Evolutionary conservation across 192 early-diverging fungal species (phyloP).

Genomic region (Backusella luteola): DNA sequence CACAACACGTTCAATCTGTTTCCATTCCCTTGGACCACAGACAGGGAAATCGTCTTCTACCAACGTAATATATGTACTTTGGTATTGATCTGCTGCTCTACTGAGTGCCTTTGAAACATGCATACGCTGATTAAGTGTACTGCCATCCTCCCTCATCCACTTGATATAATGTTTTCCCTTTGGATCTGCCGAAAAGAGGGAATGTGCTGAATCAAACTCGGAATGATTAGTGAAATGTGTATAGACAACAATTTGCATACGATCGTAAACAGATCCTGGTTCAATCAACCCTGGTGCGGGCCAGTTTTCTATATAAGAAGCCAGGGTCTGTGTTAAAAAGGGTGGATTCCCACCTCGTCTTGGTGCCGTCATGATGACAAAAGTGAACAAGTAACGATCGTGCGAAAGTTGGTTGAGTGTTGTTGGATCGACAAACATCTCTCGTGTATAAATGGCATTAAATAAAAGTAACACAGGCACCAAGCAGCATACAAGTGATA

Average conservation of each 20-base stretch:
- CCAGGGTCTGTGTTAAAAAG: constrained; percentile 41
- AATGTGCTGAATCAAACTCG: constrained; percentile 38
- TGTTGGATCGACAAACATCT: constrained; percentile 13
- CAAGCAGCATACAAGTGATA: constrained; percentile 11
- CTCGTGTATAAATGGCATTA: constrained; percentile 28
- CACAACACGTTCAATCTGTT: constrained; percentile 44
- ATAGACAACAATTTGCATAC: constrained; percentile 48
- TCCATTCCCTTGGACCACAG: constrained; percentile 42
- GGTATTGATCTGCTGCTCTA: constrained; percentile 27
- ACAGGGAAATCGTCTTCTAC: constrained; percentile 55
- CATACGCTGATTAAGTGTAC: constrained; percentile 44
- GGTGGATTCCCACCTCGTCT: constrained; percentile 34
- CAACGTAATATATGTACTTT: constrained; percentile 42
- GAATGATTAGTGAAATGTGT: constrained; percentile 48
- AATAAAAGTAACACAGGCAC: constrained; percentile 32
- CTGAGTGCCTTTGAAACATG: constrained; percentile 44
- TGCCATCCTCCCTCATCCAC: constrained; percentile 43
- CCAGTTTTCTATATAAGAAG: constrained; percentile 46
- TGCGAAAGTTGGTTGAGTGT: constrained; percentile 25
- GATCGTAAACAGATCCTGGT: constrained; percentile 42
- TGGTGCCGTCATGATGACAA: constrained; percentile 52
- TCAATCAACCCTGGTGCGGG: constrained; percentile 11
- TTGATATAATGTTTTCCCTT: constrained; percentile 45
- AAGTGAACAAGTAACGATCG: constrained; percentile 39
- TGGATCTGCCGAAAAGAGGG: constrained; percentile 29